A percentile compares a stretch with the other conserved stretches of the same genome.
phyloP scores from a whole-genome alignment of 352 stramenopile genomes.

The Globisporangium mamillatum region DNA sequence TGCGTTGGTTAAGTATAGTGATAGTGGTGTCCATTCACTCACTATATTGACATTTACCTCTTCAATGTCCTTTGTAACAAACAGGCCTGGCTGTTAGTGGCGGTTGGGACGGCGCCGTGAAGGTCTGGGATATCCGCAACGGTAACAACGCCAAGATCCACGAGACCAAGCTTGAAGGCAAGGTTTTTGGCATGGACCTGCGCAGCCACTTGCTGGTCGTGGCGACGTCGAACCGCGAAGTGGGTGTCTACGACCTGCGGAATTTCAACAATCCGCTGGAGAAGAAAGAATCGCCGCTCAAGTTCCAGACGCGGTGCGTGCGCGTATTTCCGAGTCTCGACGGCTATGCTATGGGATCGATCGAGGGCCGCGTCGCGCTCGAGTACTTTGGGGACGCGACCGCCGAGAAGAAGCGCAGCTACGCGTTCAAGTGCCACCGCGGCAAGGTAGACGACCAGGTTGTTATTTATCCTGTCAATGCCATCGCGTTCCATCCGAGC shows the following conservation, averaged over 20 bases:
- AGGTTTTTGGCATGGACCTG: constrained; percentile 71
- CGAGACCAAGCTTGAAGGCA: constrained; percentile 37
- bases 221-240: constrained; percentile 48
- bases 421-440: constrained; percentile 98
- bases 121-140: constrained; percentile 69
- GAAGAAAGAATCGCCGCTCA: constrained; percentile 74
- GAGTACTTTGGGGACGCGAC: constrained; percentile 90
- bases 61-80: not conserved
- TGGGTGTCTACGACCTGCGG: constrained; percentile 83
- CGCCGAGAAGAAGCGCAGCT: constrained; percentile 71
- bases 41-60: no score
- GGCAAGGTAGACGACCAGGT: constrained; percentile 80
- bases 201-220: constrained; percentile 56
- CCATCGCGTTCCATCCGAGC: constrained; percentile 94
- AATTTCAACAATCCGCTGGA: constrained; percentile 65
- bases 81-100: constrained; percentile 50
- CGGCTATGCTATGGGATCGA: constrained; percentile 91
- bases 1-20: constrained; percentile 4
- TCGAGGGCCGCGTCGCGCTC: constrained; percentile 96
- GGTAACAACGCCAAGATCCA: constrained; percentile 48
- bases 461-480: constrained; percentile 95
- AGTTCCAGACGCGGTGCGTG: constrained; percentile 92
- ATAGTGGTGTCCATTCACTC: not conserved
- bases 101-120: constrained; percentile 65
- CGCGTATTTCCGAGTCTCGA: constrained; percentile 61